Evolutionary conservation across 306 rosid species (phyloP).

Genomic region (Ormosia emarginata): DNA sequence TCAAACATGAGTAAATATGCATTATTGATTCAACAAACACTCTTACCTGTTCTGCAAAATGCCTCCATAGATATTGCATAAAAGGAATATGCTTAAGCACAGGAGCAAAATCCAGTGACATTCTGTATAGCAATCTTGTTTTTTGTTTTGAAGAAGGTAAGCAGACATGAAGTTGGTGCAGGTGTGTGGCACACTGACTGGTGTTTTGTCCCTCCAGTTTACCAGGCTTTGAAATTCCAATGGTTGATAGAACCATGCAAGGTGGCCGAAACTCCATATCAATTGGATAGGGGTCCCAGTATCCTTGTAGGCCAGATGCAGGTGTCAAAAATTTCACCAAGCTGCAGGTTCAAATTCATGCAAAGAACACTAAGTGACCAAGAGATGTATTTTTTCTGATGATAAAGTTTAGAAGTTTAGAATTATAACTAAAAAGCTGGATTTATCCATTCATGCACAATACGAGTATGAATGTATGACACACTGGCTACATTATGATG

Average conservation of each 20-base stretch:
- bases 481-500: not conserved
- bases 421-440: not conserved
- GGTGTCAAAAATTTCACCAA: conserved; percentile 73
- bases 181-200: conserved; percentile 68
- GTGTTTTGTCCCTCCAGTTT: conserved; percentile 81
- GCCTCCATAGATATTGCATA: conserved; percentile 75
- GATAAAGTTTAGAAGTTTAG: not conserved
- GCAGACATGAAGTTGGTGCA: conserved; percentile 95
- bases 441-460: not conserved
- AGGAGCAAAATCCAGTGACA: conserved; percentile 92
- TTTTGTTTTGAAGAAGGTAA: conserved; percentile 79
- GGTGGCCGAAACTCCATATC: conserved; percentile 82
- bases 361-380: not conserved
- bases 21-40: not conserved
- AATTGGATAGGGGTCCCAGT: conserved; percentile 82
- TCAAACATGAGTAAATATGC: not conserved
- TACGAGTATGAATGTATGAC: not conserved
- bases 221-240: conserved; percentile 82
- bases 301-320: conserved; percentile 66
- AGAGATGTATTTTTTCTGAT: not conserved
- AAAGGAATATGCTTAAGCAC: conserved; percentile 78
- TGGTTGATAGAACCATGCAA: conserved; percentile 78
- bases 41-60: conserved; percentile 84
- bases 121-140: conserved; percentile 84
- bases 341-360: conserved; percentile 42